Percentiles rank a stretch among this genome's conserved stretches.
phyloP scores from a whole-genome alignment of 75 land plant genomes.

The Pinus taeda region DNA sequence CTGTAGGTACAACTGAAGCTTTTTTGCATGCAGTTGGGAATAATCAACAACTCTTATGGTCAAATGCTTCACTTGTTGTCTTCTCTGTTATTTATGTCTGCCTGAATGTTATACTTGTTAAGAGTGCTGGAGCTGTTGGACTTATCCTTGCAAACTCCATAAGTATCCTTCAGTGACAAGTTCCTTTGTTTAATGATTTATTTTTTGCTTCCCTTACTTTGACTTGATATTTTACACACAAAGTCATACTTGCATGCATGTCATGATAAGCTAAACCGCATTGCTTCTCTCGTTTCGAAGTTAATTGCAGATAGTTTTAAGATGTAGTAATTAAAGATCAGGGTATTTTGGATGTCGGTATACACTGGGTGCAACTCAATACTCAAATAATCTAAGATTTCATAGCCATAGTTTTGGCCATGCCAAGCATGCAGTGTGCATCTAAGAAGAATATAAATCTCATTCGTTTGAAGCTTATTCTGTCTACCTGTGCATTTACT shows the following conservation, averaged over 20 bases:
- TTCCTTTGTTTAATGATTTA: not conserved
- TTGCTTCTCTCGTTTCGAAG: not conserved
- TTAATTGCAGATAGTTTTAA: not conserved
- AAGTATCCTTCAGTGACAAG: slow-evolving; percentile 72
- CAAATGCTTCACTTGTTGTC: slow-evolving; percentile 67
- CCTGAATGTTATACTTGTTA: slow-evolving; percentile 58
- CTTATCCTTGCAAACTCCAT: slow-evolving; percentile 79
- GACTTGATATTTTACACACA: not conserved
- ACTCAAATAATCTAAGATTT: not conserved
- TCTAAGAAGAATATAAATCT: not conserved
- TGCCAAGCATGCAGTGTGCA: not conserved
- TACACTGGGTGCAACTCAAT: too few relatives aligned
- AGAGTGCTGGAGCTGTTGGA: slow-evolving; percentile 75
- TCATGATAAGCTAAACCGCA: not conserved
- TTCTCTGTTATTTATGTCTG: slow-evolving; percentile 69
- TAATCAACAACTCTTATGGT: slow-evolving; percentile 60
- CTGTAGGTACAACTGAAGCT: slow-evolving; percentile 88
- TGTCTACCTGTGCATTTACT: not conserved
- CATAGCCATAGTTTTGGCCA: not conserved
- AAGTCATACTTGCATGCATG: not conserved
- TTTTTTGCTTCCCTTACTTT: not conserved
- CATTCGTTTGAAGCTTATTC: not conserved
- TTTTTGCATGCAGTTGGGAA: slow-evolving; percentile 85
- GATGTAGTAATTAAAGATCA: not conserved
- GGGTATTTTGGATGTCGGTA: too few relatives aligned